phyloP scores from a whole-genome alignment of 176 grass and related monocot species.

The Chloris gayana region DNA sequence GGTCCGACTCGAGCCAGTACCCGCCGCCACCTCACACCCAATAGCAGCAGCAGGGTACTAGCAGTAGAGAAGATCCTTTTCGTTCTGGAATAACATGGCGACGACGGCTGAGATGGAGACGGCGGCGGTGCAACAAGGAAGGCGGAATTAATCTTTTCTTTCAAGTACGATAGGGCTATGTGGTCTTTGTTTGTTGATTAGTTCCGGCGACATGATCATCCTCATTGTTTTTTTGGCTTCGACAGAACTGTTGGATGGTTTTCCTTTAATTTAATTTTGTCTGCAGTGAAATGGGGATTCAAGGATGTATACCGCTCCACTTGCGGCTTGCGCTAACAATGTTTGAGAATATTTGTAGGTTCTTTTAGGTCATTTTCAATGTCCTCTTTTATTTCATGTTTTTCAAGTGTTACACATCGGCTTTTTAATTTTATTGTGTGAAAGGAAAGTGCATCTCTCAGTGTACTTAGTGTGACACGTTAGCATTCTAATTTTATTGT shows the following conservation, averaged over 20 bases:
- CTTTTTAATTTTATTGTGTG: no score
- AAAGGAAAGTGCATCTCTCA: no score
- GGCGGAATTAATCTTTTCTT: neutral
- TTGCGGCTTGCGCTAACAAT: no score
- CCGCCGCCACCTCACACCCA: slow-evolving; percentile 44
- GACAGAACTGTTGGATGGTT: neutral
- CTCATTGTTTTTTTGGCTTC: neutral
- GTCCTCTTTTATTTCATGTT: no score
- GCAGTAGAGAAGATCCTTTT: neutral
- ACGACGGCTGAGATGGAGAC: slow-evolving; percentile 25
- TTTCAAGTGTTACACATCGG: no score
- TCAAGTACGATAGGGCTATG: slow-evolving; percentile 13
- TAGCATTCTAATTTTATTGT: no score
- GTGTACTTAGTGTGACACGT: no score
- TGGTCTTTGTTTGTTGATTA: slow-evolving; percentile 43
- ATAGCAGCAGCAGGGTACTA: slow-evolving; percentile 3
- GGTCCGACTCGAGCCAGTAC: slow-evolving; percentile 42
- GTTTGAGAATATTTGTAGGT: no score
- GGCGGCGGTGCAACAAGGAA: neutral
- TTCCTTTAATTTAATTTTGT: neutral
- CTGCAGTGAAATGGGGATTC: slow-evolving; percentile 12
- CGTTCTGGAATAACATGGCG: slow-evolving; percentile 43
- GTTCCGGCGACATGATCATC: neutral
- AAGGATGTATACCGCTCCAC: no score
- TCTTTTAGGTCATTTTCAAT: no score